Base-by-base conservation (phyloP, 2,329 filamentous ascomycete genomes). In the Trichoderma koningii region DNA sequence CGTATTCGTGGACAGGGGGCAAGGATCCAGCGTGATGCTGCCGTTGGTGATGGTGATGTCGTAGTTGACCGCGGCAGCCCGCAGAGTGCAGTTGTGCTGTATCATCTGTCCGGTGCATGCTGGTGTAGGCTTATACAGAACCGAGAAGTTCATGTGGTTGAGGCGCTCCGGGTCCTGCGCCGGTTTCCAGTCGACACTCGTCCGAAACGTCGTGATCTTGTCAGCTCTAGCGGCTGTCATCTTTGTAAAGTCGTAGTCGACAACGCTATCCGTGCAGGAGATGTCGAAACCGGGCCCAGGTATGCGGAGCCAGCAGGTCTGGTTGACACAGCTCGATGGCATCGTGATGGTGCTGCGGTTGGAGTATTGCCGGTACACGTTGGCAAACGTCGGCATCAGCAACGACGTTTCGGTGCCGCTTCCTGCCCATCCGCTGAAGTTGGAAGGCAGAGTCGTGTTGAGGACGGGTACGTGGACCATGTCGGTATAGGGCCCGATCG, bases 361-460 rank as follows among this genome's bases (percentile, higher is more conserved):
- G 14, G 55, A 66, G 28, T 59, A 64, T 15, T 55, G 30, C 47
- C 55, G 66, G 45, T 51, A 64, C 10, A 64, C 61, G 5, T 17
- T 6, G 3, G 51, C 61, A 34, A 64, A 64, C 3, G 52, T 12
- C 17, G 61, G 61, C 61, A 64, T 64, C 28, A 64, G 44, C n/a
- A 64, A 45, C 23, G 61, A 30, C 5, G 53, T 57, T 23, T 50
- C 6, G 2, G 52, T 30, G 41, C 61, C 61, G 12, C 21, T n/a
- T 9, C 61, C 61, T 12, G 61, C 52, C 61, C 61, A 64, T 12
- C 61, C 61, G 38, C 61, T 64, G n/a, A 64, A 64, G 19, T 41
- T 64, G 12, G 61, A 17, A 17, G 61, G 51, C 15, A 64, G 30
- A 4, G 61, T 56, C 28, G 51, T 55, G 26, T 64, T 64, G 10